Evolutionary conservation across 768 basidiomycete genomes (phyloP), one percentile per base, ranked within the genome.

Genomic region (Boletus barrowsii): DNA sequence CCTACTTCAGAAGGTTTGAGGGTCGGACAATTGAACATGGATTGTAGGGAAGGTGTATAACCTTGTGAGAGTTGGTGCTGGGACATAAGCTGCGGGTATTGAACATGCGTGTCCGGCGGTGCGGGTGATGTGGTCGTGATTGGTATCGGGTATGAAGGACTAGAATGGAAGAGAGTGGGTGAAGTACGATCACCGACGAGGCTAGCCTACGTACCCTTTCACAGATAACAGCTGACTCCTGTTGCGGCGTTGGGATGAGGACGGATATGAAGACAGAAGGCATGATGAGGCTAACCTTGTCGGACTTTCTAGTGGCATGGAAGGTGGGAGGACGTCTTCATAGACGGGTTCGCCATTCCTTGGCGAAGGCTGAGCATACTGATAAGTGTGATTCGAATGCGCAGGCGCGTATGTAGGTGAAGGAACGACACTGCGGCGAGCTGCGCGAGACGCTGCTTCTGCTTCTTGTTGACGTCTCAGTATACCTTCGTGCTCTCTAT

Each of bases 51-150:
- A 1, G 89, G 89, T 24, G 78, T 79, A 63, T 92, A 92, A 37
- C 90, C 90, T 63, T 92, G 90, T 47, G 72, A 77, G 52, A 83
- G 79, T 68, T 92, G 90, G 54, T 92, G 90, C 52, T 81, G 80
- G 1, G 85, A 83, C 90, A 92, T 92, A 33, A 91, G 79, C 15
- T 81, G 75, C 1, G 88, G 88, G 61, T 88, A 88, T 33, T 76
- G 76, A 50, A 86, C 71, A 18, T 73, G 64, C 15, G 74, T 71
- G 17, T 76, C 71, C 35, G 77, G 75, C 6, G 77, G 75, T 15
- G 84, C 80, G n/a, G 82, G 76, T 5, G 86, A 82, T 30, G 88
- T 86, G 10, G 88, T 89, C 1, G 87, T 89, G 44, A 86, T 74
- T 35, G 86, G 85, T 29, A 79, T 72, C 17, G 80, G 81, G 61